Evolutionary conservation across 1,284 basidiomycete species (phyloP).

Genomic region (Malassezia pachydermatis): DNA sequence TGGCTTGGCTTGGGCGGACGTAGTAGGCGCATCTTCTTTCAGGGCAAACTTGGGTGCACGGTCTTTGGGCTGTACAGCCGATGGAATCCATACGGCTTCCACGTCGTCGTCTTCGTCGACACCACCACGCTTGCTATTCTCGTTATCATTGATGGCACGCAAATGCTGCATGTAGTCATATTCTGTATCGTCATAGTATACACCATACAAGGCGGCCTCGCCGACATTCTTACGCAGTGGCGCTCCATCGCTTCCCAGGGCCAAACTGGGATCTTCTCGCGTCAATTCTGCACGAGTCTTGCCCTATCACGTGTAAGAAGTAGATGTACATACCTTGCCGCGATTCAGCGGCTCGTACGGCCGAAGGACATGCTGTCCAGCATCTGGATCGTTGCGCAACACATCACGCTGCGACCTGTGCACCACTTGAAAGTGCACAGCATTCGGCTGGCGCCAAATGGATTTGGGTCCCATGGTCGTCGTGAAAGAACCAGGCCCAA

Average conservation of each 20-base stretch:
- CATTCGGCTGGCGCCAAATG: conserved; percentile 75
- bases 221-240: conserved; percentile 53
- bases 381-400: conserved; percentile 83
- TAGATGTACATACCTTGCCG: not conserved
- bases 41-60: conserved; percentile 24
- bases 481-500: conserved; percentile 2
- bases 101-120: conserved; percentile 36
- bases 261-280: conserved; percentile 53
- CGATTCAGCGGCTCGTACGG: conserved; percentile 57
- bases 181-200: conserved; percentile 93
- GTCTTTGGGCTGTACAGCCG: conserved; percentile 27
- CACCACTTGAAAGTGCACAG: conserved; percentile 90
- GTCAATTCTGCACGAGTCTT: conserved; percentile 69
- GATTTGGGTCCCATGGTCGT: conserved; percentile 53
- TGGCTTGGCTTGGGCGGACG: not conserved
- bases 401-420: conserved; percentile 94
- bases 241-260: conserved; percentile 49
- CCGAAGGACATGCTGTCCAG: conserved; percentile 77
- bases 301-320: conserved; percentile 52
- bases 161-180: conserved; percentile 99
- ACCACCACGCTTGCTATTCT: conserved; percentile 35
- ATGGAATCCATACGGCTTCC: conserved; percentile 23
- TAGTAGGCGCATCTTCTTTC: conserved; percentile 19
- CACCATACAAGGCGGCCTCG: conserved; percentile 78
- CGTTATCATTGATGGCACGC: conserved; percentile 32